Percentiles rank a stretch among this genome's conserved stretches.
phyloP scores from a whole-genome alignment of 1,139 yeast genomes.

The Candida tetrigidarum region DNA sequence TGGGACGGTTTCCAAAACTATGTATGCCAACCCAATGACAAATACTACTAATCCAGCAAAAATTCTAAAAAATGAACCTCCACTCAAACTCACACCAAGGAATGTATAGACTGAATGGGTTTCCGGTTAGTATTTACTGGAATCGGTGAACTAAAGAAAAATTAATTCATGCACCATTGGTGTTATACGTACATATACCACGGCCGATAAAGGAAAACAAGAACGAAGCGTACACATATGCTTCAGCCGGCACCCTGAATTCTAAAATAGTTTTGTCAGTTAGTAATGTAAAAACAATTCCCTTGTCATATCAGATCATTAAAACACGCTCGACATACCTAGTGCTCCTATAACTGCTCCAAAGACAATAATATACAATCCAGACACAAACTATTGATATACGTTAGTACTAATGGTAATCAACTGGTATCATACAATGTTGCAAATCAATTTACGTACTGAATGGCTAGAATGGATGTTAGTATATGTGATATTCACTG shows the following conservation, averaged over 20 bases:
- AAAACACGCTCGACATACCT: constrained; percentile 48
- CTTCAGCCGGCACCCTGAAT: constrained; percentile 67
- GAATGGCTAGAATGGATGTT: background rate
- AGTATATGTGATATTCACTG: background rate
- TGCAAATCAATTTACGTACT: no score
- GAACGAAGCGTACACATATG: constrained; percentile 76
- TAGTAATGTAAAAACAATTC: background rate
- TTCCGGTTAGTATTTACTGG: no score
- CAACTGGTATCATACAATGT: background rate
- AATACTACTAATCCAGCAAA: constrained; percentile 60
- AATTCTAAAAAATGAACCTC: constrained; percentile 58
- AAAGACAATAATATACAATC: constrained; percentile 56
- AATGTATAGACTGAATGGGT: constrained; percentile 62
- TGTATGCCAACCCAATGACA: constrained; percentile 59
- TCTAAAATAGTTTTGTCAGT: constrained; percentile 33
- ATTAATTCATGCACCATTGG: constrained; percentile 21
- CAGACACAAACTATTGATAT: constrained; percentile 51
- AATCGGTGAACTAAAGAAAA: no score
- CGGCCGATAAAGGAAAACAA: constrained; percentile 84
- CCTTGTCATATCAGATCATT: no score
- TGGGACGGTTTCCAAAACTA: constrained; percentile 70
- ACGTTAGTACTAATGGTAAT: constrained; percentile 6
- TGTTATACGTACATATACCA: constrained; percentile 58
- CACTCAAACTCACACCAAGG: constrained; percentile 65
- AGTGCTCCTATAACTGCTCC: constrained; percentile 60